Evolutionary conservation across 2,329 filamentous ascomycete species (phyloP).

Genomic region (Xylaria sp.): DNA sequence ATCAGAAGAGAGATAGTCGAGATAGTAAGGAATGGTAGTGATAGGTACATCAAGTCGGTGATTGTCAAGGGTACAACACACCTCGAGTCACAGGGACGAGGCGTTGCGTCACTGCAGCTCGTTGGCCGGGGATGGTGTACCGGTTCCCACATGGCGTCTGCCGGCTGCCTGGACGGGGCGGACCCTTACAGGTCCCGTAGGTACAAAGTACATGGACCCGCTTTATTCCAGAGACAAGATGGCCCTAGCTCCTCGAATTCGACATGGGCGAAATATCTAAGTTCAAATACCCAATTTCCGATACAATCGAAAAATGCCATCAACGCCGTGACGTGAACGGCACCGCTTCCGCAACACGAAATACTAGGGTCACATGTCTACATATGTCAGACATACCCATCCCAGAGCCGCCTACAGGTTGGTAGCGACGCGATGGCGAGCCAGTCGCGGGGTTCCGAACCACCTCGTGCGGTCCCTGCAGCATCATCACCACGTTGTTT

Average conservation of each 20-base stretch:
- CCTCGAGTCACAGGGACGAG: not conserved
- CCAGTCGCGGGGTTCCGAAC: constrained; percentile 1
- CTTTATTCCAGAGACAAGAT: too few species aligned
- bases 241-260: not conserved
- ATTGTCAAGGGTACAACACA: not conserved
- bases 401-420: constrained; percentile 45
- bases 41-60: constrained; percentile 2
- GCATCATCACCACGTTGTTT: constrained; percentile 32
- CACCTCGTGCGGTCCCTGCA: constrained; percentile 23
- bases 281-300: not conserved
- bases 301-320: constrained; percentile 18
- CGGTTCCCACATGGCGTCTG: constrained; percentile 8
- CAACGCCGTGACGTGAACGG: not conserved
- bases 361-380: constrained; percentile 49
- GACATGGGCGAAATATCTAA: not conserved
- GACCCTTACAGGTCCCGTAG: not conserved
- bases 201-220: too few species aligned
- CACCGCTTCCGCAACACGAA: constrained; percentile 23
- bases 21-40: constrained; percentile 11
- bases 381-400: constrained; percentile 48
- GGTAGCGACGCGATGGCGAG: constrained; percentile 43
- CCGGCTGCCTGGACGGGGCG: constrained; percentile 1
- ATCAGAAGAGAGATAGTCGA: constrained; percentile 24
- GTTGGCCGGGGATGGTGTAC: not conserved
- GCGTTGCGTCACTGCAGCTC: constrained; percentile 19